phyloP scores from a whole-genome alignment of 352 stramenopile species.

The Phytophthora kernoviae region DNA sequence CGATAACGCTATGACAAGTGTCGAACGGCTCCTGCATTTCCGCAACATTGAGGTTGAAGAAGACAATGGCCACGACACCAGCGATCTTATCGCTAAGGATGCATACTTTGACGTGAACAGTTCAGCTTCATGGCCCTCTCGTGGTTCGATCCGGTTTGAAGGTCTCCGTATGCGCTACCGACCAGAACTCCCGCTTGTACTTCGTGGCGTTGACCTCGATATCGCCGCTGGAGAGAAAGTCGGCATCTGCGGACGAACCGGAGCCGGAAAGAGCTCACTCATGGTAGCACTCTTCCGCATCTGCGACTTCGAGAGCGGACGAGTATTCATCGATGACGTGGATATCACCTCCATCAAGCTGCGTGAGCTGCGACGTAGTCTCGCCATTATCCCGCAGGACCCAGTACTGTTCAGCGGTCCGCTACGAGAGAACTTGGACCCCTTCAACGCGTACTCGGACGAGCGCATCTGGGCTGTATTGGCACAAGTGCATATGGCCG shows the following conservation, averaged over 20 bases:
- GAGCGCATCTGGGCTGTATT: constrained; percentile 67
- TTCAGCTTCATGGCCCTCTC: constrained; percentile 22
- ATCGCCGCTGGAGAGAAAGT: constrained; percentile 47
- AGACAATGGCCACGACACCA: not conserved
- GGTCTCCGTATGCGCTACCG: constrained; percentile 40
- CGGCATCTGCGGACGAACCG: constrained; percentile 61
- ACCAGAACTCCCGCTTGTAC: constrained; percentile 41
- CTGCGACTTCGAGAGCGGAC: constrained; percentile 57
- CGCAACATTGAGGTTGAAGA: constrained; percentile 39
- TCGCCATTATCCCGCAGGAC: constrained; percentile 74
- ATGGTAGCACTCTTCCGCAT: constrained; percentile 51
- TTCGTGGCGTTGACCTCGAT: constrained; percentile 33
- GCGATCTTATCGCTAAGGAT: not conserved
- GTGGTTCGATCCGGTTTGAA: constrained; percentile 30
- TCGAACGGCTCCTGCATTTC: constrained; percentile 39
- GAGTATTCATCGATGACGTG: constrained; percentile 87
- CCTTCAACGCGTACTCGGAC: constrained; percentile 83
- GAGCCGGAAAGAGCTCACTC: constrained; percentile 45
- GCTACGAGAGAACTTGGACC: constrained; percentile 92
- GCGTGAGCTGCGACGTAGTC: constrained; percentile 30
- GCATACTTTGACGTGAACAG: not conserved
- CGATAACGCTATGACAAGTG: constrained; percentile 45
- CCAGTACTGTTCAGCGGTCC: constrained; percentile 92
- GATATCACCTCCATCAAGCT: constrained; percentile 60
- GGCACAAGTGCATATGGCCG: constrained; percentile 68